A percentile compares a stretch with the other conserved stretches of the same genome.
These are phyloP conservation scores for Mycena floridula DNA, from an alignment of 768 basidiomycete species.

Conservation along the genomic window DNA sequence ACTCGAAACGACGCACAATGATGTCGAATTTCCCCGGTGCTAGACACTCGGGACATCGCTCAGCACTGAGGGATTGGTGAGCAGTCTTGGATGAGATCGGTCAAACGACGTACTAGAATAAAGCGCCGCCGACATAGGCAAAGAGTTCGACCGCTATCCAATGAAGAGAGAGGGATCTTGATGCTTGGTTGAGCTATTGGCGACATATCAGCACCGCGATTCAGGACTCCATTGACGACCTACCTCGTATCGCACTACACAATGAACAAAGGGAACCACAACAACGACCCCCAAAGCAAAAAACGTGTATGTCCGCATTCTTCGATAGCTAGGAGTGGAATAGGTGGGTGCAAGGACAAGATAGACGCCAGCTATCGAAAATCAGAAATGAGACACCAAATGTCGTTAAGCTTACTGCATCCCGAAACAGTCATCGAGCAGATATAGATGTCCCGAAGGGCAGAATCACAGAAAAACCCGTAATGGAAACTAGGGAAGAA, in stretches of 20 bases:
- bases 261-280: constrained; percentile 5
- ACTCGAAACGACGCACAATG: not conserved
- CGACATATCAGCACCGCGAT: not conserved
- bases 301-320: constrained; percentile 9
- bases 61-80: constrained; percentile 1
- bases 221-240: not conserved
- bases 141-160: constrained; percentile 3
- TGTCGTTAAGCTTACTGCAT: not conserved
- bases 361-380: constrained; percentile 6
- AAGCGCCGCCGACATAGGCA: constrained; percentile 7
- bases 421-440: constrained; percentile 5
- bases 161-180: constrained; percentile 1
- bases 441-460: constrained; percentile 5
- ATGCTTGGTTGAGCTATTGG: constrained; percentile 1
- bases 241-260: constrained; percentile 2
- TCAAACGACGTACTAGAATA: constrained; percentile 7
- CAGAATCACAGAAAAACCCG: constrained; percentile 6
- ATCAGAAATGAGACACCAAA: not conserved
- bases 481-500: constrained; percentile 9
- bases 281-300: constrained; percentile 6
- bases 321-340: constrained; percentile 3
- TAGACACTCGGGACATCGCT: constrained; percentile 6
- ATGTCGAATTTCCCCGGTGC: constrained; percentile 2
- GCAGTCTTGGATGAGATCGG: not conserved
- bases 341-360: constrained; percentile 6